Evolutionary conservation across 805 yeast species (phyloP), one percentile per base, ranked within the genome.

Genomic region (Starmerella stigmatis): DNA sequence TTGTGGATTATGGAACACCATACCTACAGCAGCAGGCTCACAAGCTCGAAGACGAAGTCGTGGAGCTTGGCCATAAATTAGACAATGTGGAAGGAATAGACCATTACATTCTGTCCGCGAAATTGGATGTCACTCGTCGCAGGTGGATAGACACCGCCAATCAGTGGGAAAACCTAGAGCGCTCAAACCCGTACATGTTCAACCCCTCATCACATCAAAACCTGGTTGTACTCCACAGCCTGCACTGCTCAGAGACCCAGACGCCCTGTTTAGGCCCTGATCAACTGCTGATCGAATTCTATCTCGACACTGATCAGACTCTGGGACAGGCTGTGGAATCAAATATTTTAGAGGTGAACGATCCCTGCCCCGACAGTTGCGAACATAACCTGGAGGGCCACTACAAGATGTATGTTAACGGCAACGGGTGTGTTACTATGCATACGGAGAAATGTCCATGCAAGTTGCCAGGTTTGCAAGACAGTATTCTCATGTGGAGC

Each of bases 231-330:
- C 66, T 89, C 20, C 85, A 81, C 57, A 82, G 94, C 1, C 75
- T 85, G 65, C 89, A 86, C 0, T 82, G 89, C 3, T 75, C 79
- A 8, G 81, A 79, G 55, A 81, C 85, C 32, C 82, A 94, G 0
- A 86, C 94, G 0, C 96, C 96, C 0, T 92, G 98, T 57, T 68
- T 78, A 32, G 97, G 97, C 0, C 98, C 99, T 0, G 85, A 77
- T 45, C 68, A 78, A n/a, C 77, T 84, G 27, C 76, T 79, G 1
- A 79, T 88, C 40, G 96, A 88, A 50, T 94, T 73, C 58, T 92
- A 89, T 60, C 78, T 94, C 68, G 95, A 86, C 40, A 83, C 80
- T 47, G 98, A 94, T 60, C 80, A 82, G 58, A 79, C 94, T 9
- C 64, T 94, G 34, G 98, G 98, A 0, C 84, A 83, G 56, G 86